phyloP scores from a whole-genome alignment of 148 eudicot genomes.

The Vaccinium vitisidaea region DNA sequence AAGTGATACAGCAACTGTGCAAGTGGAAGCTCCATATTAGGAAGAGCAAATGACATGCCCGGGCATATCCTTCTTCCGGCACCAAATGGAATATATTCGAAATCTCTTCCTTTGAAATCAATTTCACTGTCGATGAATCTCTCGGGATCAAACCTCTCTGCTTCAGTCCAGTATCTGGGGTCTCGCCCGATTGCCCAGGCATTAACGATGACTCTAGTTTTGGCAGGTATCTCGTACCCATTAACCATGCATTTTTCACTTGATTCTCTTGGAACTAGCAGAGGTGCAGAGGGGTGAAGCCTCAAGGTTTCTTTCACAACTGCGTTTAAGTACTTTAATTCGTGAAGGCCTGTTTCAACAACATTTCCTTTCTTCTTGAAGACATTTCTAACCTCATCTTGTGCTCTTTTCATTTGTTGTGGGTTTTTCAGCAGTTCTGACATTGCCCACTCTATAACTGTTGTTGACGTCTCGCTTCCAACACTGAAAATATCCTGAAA shows the following conservation, averaged over 20 bases:
- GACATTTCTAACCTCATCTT: constrained; percentile 26
- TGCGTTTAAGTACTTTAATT: constrained; percentile 21
- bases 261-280: constrained; percentile 27
- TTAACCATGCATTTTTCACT: constrained; percentile 17
- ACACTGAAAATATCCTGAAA: constrained; percentile 22
- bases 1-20: constrained; percentile 32
- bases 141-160: constrained; percentile 33
- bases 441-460: constrained; percentile 34
- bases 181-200: constrained; percentile 32
- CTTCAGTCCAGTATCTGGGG: constrained; percentile 27
- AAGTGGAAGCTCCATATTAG: constrained; percentile 32
- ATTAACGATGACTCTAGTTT: constrained; percentile 23
- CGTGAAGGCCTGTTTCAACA: constrained; percentile 12
- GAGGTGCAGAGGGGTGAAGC: constrained; percentile 29
- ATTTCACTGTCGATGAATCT: constrained; percentile 21
- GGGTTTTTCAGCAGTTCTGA: constrained; percentile 33
- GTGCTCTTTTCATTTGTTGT: constrained; percentile 22
- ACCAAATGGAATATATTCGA: constrained; percentile 32
- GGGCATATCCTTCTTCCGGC: constrained; percentile 37
- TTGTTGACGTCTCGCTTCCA: constrained; percentile 27
- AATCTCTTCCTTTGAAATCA: constrained; percentile 26
- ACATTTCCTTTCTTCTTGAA: constrained; percentile 9
- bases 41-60: constrained; percentile 23
- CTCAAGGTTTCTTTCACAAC: constrained; percentile 36
- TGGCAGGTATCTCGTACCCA: constrained; percentile 27